phyloP scores from a whole-genome alignment of 495 filamentous ascomycete species.

The Aspergillus wentii region DNA sequence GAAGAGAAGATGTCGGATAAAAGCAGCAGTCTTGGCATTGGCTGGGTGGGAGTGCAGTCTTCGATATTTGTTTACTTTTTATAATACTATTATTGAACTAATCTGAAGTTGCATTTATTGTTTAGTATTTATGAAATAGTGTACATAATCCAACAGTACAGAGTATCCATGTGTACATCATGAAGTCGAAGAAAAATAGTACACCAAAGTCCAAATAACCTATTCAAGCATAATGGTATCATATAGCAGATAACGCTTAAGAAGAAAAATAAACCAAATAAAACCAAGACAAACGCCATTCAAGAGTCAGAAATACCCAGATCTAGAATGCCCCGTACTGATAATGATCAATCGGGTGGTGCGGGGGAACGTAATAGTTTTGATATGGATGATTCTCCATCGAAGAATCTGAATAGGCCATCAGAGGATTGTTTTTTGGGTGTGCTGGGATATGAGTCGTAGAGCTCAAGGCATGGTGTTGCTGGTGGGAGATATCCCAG shows the following conservation, averaged over 20 bases:
- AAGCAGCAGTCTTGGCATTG: too few relatives aligned
- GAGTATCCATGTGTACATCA: too few relatives aligned
- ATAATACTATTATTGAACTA: too few relatives aligned
- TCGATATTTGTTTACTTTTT: too few relatives aligned
- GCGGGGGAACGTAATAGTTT: constrained; percentile 51
- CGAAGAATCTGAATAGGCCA: constrained; percentile 64
- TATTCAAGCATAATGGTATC: constrained; percentile 7
- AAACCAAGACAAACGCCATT: constrained; percentile 2
- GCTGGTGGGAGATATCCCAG: constrained; percentile 48
- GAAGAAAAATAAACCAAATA: not conserved
- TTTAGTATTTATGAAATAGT: too few relatives aligned
- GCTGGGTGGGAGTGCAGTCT: too few relatives aligned
- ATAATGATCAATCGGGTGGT: constrained; percentile 20
- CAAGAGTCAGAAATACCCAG: constrained; percentile 11
- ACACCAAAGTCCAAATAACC: too few relatives aligned
- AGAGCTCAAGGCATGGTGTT: too few relatives aligned
- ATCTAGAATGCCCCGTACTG: constrained; percentile 18
- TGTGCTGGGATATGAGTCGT: constrained; percentile 14
- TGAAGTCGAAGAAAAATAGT: too few relatives aligned
- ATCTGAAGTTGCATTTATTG: too few relatives aligned
- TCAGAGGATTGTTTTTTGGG: constrained; percentile 60
- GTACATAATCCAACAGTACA: too few relatives aligned
- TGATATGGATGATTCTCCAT: constrained; percentile 73
- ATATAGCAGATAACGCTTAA: constrained; percentile 8
- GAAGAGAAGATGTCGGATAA: too few relatives aligned